phyloP scores from a whole-genome alignment of 805 yeast species.

The Cyberlindnera veronae region DNA sequence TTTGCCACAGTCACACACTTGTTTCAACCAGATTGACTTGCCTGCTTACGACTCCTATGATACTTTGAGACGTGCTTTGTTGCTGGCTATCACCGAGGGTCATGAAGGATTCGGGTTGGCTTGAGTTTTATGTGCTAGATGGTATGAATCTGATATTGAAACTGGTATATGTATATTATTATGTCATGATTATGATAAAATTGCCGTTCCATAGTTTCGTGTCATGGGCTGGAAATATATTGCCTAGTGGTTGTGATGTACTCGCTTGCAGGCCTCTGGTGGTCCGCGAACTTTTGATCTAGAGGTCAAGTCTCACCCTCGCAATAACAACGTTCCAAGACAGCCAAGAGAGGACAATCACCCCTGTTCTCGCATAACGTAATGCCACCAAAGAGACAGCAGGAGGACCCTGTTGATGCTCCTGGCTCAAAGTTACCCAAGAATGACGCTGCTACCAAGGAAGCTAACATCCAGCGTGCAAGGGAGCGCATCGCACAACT shows the following conservation, averaged over 20 bases:
- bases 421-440: background rate
- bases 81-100: slow-evolving; percentile 90
- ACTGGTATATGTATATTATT: background rate
- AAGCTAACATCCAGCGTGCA: slow-evolving; percentile 10
- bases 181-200: background rate
- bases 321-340: too few relatives aligned
- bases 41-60: slow-evolving; percentile 93
- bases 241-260: too few relatives aligned
- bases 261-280: too few relatives aligned
- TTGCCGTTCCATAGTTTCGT: too few relatives aligned
- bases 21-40: slow-evolving; percentile 90
- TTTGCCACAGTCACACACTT: slow-evolving; percentile 93
- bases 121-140: too few relatives aligned
- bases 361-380: too few relatives aligned
- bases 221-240: too few relatives aligned
- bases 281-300: background rate
- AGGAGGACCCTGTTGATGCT: background rate
- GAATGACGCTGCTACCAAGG: background rate
- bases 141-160: background rate
- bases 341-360: too few relatives aligned
- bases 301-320: too few relatives aligned
- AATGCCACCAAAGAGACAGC: background rate
- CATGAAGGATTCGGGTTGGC: slow-evolving; percentile 95
- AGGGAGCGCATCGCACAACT: slow-evolving; percentile 13
- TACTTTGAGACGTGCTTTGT: slow-evolving; percentile 71